Evolutionary conservation across 192 early-diverging fungal genomes (phyloP), one percentile per base, ranked within the genome.

Genomic region (Lunasporangiospora selenospora): DNA sequence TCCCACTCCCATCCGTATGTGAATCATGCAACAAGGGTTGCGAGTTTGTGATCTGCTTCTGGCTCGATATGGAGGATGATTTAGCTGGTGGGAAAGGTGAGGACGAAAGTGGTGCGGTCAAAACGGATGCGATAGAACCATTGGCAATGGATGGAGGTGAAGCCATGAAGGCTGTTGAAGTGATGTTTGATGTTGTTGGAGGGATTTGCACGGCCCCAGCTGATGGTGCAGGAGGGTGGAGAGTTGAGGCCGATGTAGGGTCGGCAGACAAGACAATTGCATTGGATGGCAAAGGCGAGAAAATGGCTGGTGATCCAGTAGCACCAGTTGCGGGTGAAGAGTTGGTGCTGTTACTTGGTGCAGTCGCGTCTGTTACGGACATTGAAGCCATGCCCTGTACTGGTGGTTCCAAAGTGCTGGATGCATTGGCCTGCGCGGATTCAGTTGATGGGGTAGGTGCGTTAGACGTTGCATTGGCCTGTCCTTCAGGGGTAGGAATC

Each of bases 1-100:
- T 75, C 4, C 66, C 76, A 47, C 69, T 58, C 3, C 69, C 69
- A 23, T 73, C 49, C 3, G 29, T 37, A 24, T 63, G 60, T 0
- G 36, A 48, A 8, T 53, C 34, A 12, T 53, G 37, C 15, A 58
- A 42, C 18, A 48, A 31, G 2, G 44, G 21, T 3, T 34, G 36
- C 21, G 52, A 29, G 36, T 23, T 21, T 13, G 9, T 8, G 37
- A 40, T 18, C 39, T 40, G 18, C 31, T 46, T 13, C 12, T 34
- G 3, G 42, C 6, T 27, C 19, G 10, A 19, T 18, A 34, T 27
- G 19, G 58, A 50, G 15, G 36, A 11, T 0, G 62, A 47, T 29
- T 39, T 40, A 26, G 45, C 7, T 13, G 37, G 42, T 6, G 55
- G 42, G 13, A 61, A 65, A 3, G 63, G 73, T 3, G 59, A 66